Conservation (phyloP, 352 stramenopile species). For the Phytophthora pini region DNA sequence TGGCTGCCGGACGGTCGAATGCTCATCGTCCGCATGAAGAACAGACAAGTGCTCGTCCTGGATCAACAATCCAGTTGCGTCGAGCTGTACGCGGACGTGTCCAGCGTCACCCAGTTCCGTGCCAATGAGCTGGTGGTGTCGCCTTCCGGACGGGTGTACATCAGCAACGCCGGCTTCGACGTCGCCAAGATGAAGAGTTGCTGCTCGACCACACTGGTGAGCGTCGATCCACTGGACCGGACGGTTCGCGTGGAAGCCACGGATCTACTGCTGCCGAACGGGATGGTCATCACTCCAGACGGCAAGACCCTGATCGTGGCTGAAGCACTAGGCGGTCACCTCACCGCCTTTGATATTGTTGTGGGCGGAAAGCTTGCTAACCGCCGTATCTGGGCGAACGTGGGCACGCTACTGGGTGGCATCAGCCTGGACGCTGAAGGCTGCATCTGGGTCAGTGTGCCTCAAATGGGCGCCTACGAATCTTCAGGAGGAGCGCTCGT, state of each 20-base stretch:
- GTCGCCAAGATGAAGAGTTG: conserved; percentile 33
- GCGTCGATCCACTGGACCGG: conserved; percentile 47
- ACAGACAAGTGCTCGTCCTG: conserved; percentile 51
- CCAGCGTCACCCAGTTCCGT: conserved; percentile 52
- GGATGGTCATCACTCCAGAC: conserved; percentile 64
- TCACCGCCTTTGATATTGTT: conserved; percentile 66
- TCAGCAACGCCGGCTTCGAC: conserved; percentile 77
- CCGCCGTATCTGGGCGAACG: conserved; percentile 58
- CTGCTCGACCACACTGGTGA: conserved; percentile 64
- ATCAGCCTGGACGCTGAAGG: conserved; percentile 71
- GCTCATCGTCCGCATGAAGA: conserved; percentile 41
- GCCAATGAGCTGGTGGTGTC: conserved; percentile 68
- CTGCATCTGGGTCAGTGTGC: conserved; percentile 65
- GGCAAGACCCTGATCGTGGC: conserved; percentile 70
- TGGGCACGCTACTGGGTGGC: conserved; percentile 54
- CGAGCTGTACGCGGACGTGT: conserved; percentile 61
- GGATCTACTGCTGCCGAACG: conserved; percentile 67
- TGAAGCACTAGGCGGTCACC: conserved; percentile 49
- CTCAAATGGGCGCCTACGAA: conserved; percentile 55
- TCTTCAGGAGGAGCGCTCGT: conserved; percentile 49
- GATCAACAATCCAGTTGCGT: conserved; percentile 35
- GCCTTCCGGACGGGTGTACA: conserved; percentile 45
- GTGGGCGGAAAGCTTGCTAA: conserved; percentile 51
- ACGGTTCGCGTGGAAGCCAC: conserved; percentile 58
- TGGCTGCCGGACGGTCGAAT: conserved; percentile 64